Evolutionary conservation across 208 protist genomes (phyloP).

Genomic region (Leishmania arabica): DNA sequence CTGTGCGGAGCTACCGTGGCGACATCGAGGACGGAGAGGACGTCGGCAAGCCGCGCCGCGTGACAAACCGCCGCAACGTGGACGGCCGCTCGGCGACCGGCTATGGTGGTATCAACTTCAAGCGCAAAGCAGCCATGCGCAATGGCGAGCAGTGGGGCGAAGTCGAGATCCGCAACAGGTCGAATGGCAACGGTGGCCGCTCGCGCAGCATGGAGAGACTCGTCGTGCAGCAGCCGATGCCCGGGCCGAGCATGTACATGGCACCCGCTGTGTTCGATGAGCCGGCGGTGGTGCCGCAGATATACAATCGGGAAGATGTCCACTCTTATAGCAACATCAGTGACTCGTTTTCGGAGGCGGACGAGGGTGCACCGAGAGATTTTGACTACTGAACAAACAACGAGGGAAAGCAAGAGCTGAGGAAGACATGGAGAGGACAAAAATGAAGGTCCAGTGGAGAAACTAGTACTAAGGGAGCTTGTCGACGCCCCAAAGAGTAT

Average conservation of each 20-base stretch:
- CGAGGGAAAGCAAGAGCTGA: not conserved
- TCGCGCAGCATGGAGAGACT: constrained; percentile 6
- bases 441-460: not conserved
- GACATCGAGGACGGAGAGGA: constrained; percentile 57
- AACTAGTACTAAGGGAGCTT: not conserved
- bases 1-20: constrained; percentile 52
- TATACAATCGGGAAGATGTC: constrained; percentile 50
- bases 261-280: constrained; percentile 21
- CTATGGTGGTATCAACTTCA: constrained; percentile 75
- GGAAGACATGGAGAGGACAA: not conserved
- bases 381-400: constrained; percentile 19
- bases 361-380: constrained; percentile 24
- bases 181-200: not conserved
- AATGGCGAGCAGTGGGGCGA: constrained; percentile 63
- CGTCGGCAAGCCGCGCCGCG: constrained; percentile 61
- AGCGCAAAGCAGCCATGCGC: constrained; percentile 58
- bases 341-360: constrained; percentile 38
- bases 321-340: constrained; percentile 56
- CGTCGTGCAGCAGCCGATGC: constrained; percentile 11
- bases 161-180: constrained; percentile 39
- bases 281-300: constrained; percentile 33
- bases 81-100: constrained; percentile 44
- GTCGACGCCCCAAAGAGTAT: not conserved
- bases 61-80: constrained; percentile 40
- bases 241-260: constrained; percentile 12